Percentiles rank a stretch among this genome's conserved stretches.
These are phyloP conservation scores for Salisapilia sapeloensis DNA, from an alignment of 352 stramenopile species.

Conservation along the genomic window DNA sequence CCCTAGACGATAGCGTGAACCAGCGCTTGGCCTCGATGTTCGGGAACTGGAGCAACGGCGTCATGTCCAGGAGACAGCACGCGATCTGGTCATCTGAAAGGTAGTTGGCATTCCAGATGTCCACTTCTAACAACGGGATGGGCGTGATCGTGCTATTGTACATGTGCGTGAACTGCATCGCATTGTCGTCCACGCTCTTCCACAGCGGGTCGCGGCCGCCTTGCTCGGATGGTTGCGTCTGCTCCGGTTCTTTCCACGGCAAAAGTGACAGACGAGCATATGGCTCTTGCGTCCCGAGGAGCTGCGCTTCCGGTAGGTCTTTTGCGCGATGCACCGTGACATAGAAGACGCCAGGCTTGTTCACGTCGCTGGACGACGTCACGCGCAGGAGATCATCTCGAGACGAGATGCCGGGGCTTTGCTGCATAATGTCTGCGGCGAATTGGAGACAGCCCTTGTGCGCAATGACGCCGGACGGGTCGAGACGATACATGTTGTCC, in stretches of 20 bases:
- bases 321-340: conserved; percentile 56
- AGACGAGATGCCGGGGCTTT: conserved; percentile 34
- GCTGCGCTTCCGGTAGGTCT: conserved; percentile 42
- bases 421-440: conserved; percentile 39
- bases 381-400: conserved; percentile 26
- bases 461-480: conserved; percentile 28
- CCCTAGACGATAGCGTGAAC: conserved; percentile 61
- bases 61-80: conserved; percentile 67
- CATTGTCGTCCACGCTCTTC: conserved; percentile 53
- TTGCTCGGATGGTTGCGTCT: conserved; percentile 60
- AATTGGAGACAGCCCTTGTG: conserved; percentile 66
- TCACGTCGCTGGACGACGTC: conserved; percentile 29
- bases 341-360: conserved; percentile 56
- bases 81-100: conserved; percentile 65
- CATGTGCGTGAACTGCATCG: conserved; percentile 76
- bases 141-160: conserved; percentile 81
- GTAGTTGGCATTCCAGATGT: conserved; percentile 79
- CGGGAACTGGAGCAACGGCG: conserved; percentile 52
- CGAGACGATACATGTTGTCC: conserved; percentile 35
- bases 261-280: conserved; percentile 63
- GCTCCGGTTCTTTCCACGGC: conserved; percentile 71
- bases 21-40: conserved; percentile 54
- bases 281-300: conserved; percentile 43
- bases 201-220: conserved; percentile 60
- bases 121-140: conserved; percentile 65